These are phyloP conservation scores for Alternaria brassicicola DNA, from an alignment of 2,329 filamentous ascomycete species.

Conservation along the genomic window DNA sequence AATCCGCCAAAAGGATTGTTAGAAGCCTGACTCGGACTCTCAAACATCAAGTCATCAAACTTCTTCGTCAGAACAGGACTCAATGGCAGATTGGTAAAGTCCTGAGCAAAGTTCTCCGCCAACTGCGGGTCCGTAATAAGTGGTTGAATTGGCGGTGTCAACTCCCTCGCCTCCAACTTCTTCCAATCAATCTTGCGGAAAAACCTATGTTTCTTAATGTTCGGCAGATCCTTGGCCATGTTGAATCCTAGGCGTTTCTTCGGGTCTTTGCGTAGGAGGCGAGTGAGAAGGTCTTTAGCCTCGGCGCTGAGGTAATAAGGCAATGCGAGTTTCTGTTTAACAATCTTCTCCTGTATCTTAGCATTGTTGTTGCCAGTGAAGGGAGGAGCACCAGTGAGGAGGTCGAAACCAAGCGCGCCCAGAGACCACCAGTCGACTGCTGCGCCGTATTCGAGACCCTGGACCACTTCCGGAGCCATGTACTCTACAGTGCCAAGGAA, in stretches of 20 bases:
- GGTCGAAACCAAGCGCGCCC: constrained; percentile 87
- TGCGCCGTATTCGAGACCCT: constrained; percentile 87
- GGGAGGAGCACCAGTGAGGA: constrained; percentile 89
- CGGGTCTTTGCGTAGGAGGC: constrained; percentile 90
- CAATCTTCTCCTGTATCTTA: constrained; percentile 94
- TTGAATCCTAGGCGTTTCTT: constrained; percentile 84
- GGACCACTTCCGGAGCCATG: constrained; percentile 96
- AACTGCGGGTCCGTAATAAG: constrained; percentile 94
- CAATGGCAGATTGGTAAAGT: constrained; percentile 86
- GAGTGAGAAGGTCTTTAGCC: constrained; percentile 90
- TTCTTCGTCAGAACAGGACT: constrained; percentile 65
- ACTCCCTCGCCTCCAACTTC: constrained; percentile 78
- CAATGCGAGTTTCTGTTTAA: constrained; percentile 86
- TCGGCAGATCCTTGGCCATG: constrained; percentile 85
- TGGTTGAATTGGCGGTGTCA: constrained; percentile 88
- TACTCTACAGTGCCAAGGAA: constrained; percentile 96
- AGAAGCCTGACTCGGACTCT: constrained; percentile 44
- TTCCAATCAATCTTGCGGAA: constrained; percentile 98
- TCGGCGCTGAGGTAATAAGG: constrained; percentile 92
- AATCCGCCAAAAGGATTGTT: constrained; percentile 61
- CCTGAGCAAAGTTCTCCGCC: constrained; percentile 93
- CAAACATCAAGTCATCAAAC: constrained; percentile 34
- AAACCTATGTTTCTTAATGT: constrained; percentile 91
- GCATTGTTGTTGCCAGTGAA: constrained; percentile 90
- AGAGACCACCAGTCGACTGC: constrained; percentile 99